phyloP scores from a whole-genome alignment of 2,329 filamentous ascomycete genomes.

The Colletotrichum acutatum region DNA sequence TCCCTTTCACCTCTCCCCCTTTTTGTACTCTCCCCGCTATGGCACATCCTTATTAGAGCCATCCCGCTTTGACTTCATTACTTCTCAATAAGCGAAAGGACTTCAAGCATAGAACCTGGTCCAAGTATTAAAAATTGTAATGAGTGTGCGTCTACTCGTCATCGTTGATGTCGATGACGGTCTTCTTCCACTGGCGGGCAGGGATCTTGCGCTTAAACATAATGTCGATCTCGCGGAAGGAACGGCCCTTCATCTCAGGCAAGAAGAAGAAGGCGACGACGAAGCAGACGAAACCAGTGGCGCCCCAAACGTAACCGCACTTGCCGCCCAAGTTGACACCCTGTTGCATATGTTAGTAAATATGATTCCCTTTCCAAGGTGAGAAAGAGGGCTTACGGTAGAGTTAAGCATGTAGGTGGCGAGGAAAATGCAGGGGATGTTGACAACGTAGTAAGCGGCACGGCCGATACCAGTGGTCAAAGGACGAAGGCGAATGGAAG shows the following conservation, averaged over 20 bases:
- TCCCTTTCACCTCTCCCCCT: not conserved
- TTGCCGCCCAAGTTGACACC: slow-evolving; percentile 60
- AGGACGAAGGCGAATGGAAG: slow-evolving; percentile 71
- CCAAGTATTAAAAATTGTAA: not conserved
- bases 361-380: not conserved
- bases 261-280: slow-evolving; percentile 59
- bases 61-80: not conserved
- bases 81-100: not conserved
- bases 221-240: slow-evolving; percentile 72
- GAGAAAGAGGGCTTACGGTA: slow-evolving; percentile 45
- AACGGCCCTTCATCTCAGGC: slow-evolving; percentile 67
- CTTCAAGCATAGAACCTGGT: not conserved
- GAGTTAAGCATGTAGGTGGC: slow-evolving; percentile 70
- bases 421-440: slow-evolving; percentile 75
- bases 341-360: slow-evolving; percentile 43
- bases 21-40: not conserved
- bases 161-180: slow-evolving; percentile 66
- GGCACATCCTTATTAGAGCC: not conserved
- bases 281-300: slow-evolving; percentile 66
- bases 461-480: slow-evolving; percentile 75
- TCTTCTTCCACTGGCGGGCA: slow-evolving; percentile 67
- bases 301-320: slow-evolving; percentile 70
- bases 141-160: slow-evolving; percentile 63
- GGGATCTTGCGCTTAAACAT: slow-evolving; percentile 64
- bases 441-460: slow-evolving; percentile 70